Conservation (phyloP, 1,139 yeast genomes). For the Geotrichum citri-aurantii region DNA sequence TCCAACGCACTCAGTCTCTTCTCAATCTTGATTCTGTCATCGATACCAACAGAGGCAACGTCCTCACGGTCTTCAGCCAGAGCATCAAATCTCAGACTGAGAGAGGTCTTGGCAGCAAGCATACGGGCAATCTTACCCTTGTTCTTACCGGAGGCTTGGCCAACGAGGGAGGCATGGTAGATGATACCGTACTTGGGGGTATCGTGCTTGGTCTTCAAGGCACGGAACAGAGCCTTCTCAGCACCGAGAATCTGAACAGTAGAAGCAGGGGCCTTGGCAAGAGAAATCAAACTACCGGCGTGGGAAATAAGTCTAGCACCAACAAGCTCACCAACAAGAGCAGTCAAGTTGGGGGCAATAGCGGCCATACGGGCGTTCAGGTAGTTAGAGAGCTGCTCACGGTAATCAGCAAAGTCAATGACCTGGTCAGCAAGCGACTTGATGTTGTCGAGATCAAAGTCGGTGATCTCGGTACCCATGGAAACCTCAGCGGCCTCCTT, state of each 20-base stretch:
- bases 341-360: conserved; percentile 95
- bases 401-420: conserved; percentile 86
- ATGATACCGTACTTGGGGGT: conserved; percentile 98
- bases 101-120: conserved; percentile 97
- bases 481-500: conserved; percentile 91
- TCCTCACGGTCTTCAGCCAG: conserved; percentile 90
- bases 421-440: conserved; percentile 90
- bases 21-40: conserved; percentile 90
- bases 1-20: conserved; percentile 90
- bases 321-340: conserved; percentile 94
- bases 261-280: conserved; percentile 97
- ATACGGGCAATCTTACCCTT: conserved; percentile 99
- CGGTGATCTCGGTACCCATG: conserved; percentile 98
- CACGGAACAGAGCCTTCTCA: conserved; percentile 97
- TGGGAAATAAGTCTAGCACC: conserved; percentile 98
- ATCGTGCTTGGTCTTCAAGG: conserved; percentile 95
- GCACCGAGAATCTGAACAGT: conserved; percentile 98
- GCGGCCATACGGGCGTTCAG: conserved; percentile 93
- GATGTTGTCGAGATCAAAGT: conserved; percentile 86
- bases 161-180: conserved; percentile 95
- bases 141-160: conserved; percentile 95
- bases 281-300: conserved; percentile 93
- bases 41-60: conserved; percentile 87
- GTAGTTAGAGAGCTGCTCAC: conserved; percentile 81
- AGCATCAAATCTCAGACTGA: conserved; percentile 93